Conservation (phyloP, 306 rosid species). For the Quercus agrifolia region DNA sequence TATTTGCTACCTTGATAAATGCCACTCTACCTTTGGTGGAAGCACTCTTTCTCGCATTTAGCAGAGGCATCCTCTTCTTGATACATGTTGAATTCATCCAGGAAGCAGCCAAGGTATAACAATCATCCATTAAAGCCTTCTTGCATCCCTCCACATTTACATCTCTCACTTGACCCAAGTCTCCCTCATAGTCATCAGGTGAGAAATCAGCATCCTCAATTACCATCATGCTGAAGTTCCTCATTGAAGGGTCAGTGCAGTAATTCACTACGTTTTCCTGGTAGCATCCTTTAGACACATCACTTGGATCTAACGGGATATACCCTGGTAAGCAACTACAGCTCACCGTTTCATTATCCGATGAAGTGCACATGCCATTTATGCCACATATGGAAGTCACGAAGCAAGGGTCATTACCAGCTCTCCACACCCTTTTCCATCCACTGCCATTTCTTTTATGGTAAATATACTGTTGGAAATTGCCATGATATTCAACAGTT, state of each 20-base stretch:
- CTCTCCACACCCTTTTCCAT: constrained; percentile 36
- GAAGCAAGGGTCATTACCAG: constrained; percentile 20
- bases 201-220: constrained; percentile 30
- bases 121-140: constrained; percentile 29
- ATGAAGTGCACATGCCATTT: constrained; percentile 27
- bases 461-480: constrained; percentile 29
- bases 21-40: constrained; percentile 29
- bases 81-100: constrained; percentile 9
- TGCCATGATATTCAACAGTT: constrained; percentile 24
- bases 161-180: not conserved
- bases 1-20: constrained; percentile 9
- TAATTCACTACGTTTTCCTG: constrained; percentile 6
- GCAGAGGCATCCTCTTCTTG: constrained; percentile 28
- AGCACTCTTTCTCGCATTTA: constrained; percentile 31
- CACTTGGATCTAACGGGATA: constrained; percentile 3
- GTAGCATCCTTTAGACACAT: constrained; percentile 27
- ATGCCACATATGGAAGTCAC: constrained; percentile 25
- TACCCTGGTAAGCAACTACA: constrained; percentile 26
- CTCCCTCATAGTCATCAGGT: not conserved
- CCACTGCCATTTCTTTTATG: constrained; percentile 21
- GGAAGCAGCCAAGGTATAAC: constrained; percentile 26
- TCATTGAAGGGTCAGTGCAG: constrained; percentile 8
- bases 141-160: constrained; percentile 20
- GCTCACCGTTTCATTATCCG: constrained; percentile 20
- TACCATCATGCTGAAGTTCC: constrained; percentile 12